Evolutionary conservation across 1,284 basidiomycete species (phyloP).

Genomic region (Golubevia sp.): DNA sequence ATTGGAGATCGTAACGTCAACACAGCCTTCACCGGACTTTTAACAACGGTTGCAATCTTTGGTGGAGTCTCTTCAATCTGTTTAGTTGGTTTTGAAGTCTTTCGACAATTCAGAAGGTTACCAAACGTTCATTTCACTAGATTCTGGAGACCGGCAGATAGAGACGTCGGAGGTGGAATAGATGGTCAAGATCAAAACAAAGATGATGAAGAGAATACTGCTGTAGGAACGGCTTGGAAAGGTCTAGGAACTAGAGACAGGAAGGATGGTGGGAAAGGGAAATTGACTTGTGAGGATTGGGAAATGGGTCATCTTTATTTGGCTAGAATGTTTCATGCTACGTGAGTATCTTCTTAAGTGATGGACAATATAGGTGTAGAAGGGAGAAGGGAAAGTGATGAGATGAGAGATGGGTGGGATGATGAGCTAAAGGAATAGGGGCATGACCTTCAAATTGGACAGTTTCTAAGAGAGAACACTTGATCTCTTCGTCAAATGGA

Average conservation of each 20-base stretch:
- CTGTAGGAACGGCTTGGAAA: background rate
- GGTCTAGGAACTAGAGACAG: background rate
- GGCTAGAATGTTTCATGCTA: slow-evolving; percentile 42
- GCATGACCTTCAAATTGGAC: too few species aligned
- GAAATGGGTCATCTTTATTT: slow-evolving; percentile 56
- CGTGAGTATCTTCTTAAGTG: slow-evolving; percentile 14
- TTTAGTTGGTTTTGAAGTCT: slow-evolving; percentile 38
- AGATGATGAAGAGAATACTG: background rate
- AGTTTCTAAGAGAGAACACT: too few species aligned
- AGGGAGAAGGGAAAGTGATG: background rate
- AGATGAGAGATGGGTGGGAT: too few species aligned
- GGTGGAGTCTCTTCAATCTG: slow-evolving; percentile 29
- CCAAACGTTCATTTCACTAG: slow-evolving; percentile 22
- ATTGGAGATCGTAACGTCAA: slow-evolving; percentile 6
- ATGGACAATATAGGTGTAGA: too few species aligned
- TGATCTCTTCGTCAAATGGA: too few species aligned
- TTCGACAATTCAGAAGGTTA: slow-evolving; percentile 38
- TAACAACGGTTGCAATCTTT: slow-evolving; percentile 46
- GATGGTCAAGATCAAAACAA: slow-evolving; percentile 1
- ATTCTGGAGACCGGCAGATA: slow-evolving; percentile 29
- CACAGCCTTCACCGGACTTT: slow-evolving; percentile 41
- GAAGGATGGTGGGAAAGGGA: slow-evolving; percentile 11
- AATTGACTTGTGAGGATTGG: slow-evolving; percentile 48
- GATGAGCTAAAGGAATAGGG: background rate
- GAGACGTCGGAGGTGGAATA: slow-evolving; percentile 16